Conservation (phyloP, 192 early-diverging fungal genomes). For the Coemansia sp. region DNA sequence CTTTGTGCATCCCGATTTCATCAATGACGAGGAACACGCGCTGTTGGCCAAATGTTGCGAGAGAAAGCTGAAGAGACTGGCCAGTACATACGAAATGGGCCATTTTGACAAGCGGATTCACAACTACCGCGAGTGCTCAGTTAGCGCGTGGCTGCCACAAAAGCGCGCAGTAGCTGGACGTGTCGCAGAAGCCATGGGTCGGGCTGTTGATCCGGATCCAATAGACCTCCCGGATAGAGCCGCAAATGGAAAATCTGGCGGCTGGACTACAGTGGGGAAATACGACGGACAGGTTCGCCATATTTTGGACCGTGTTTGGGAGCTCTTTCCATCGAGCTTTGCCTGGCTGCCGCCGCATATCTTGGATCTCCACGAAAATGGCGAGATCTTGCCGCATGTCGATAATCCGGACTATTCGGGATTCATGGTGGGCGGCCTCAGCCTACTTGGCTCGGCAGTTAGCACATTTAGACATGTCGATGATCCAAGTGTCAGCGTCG, state of each 20-base stretch:
- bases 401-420: slow-evolving; percentile 85
- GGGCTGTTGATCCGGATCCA: slow-evolving; percentile 34
- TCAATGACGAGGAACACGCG: slow-evolving; percentile 47
- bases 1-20: slow-evolving; percentile 47
- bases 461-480: slow-evolving; percentile 71
- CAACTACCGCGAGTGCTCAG: slow-evolving; percentile 72
- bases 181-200: slow-evolving; percentile 32
- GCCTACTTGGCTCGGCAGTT: slow-evolving; percentile 71
- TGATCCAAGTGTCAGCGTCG: slow-evolving; percentile 63
- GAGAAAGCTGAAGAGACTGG: slow-evolving; percentile 60
- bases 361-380: slow-evolving; percentile 71
- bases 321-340: slow-evolving; percentile 59
- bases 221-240: slow-evolving; percentile 41
- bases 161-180: slow-evolving; percentile 32
- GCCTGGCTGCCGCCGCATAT: slow-evolving; percentile 81
- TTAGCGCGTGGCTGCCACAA: slow-evolving; percentile 64
- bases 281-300: slow-evolving; percentile 55
- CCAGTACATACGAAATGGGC: slow-evolving; percentile 65
- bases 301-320: slow-evolving; percentile 64
- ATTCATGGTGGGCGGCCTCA: slow-evolving; percentile 73
- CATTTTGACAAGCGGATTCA: slow-evolving; percentile 83
- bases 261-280: slow-evolving; percentile 56
- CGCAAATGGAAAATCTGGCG: slow-evolving; percentile 26
- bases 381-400: slow-evolving; percentile 81
- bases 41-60: slow-evolving; percentile 49